phyloP scores from a whole-genome alignment of 371 early-diverging fungal species.

The Mucor ambiguus region DNA sequence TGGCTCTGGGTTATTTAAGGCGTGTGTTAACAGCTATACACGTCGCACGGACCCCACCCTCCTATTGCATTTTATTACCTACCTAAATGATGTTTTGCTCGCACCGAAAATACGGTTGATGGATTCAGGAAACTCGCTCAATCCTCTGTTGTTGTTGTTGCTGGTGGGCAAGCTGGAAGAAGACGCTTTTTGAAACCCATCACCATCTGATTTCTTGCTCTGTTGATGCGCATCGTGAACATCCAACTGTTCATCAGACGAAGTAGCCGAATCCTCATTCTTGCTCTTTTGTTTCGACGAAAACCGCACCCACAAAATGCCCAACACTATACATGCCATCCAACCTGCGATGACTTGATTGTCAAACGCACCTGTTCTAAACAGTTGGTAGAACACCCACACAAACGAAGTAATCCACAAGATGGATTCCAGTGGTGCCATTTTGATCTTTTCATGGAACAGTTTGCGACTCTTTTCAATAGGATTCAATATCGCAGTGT shows the following conservation, averaged over 20 bases:
- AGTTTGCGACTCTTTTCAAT: conserved; percentile 7
- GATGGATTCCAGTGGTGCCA: conserved; percentile 30
- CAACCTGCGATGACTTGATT: conserved; percentile 20
- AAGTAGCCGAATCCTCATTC: conserved; percentile 19
- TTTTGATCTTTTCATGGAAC: conserved; percentile 11
- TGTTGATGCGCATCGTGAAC: conserved; percentile 1
- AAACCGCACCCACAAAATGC: conserved; percentile 6
- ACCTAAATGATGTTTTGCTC: conserved; percentile 27
- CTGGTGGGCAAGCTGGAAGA: neutral
- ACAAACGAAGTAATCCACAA: conserved; percentile 37
- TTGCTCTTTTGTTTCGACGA: neutral
- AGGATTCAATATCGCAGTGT: neutral
- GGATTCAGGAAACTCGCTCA: neutral
- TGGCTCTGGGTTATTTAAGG: conserved; percentile 23
- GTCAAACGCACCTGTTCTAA: conserved; percentile 3
- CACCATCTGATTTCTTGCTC: conserved; percentile 9
- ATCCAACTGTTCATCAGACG: conserved; percentile 30
- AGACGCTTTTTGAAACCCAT: neutral
- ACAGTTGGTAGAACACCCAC: conserved; percentile 29
- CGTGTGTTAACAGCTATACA: too few relatives aligned
- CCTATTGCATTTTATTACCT: neutral
- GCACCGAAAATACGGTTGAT: conserved; percentile 29
- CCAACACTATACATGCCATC: conserved; percentile 18
- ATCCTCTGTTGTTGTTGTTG: neutral
- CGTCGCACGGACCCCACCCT: too few relatives aligned